Conservation (phyloP, 768 basidiomycete species). For the Mycena capillaripes region DNA sequence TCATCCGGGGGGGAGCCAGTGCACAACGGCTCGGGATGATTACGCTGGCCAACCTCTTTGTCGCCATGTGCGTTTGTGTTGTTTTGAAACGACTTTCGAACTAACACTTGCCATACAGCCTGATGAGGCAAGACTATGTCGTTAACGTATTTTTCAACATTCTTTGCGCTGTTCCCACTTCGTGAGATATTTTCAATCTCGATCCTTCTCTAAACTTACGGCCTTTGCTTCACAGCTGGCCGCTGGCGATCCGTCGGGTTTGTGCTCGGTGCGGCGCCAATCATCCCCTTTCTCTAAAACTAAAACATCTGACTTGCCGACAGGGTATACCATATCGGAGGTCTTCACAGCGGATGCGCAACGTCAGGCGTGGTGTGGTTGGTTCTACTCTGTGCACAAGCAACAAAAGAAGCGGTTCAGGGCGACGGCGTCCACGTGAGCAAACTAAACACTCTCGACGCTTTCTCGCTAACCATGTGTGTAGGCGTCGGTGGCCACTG, state of each 20-base stretch:
- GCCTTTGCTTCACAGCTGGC: constrained; percentile 57
- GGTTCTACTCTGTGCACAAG: constrained; percentile 62
- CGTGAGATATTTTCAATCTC: constrained; percentile 51
- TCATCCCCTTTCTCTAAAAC: neutral
- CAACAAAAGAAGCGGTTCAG: constrained; percentile 62
- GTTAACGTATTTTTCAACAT: constrained; percentile 70
- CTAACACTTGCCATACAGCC: constrained; percentile 13
- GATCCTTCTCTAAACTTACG: neutral
- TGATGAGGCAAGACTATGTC: constrained; percentile 70
- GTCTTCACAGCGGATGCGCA: constrained; percentile 72
- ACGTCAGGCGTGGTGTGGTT: constrained; percentile 69
- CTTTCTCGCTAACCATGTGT: constrained; percentile 50
- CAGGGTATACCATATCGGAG: constrained; percentile 71
- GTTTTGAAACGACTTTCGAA: too few species aligned
- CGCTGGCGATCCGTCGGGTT: constrained; percentile 65
- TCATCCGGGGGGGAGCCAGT: constrained; percentile 50
- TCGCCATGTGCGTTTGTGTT: constrained; percentile 46
- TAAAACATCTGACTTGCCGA: neutral
- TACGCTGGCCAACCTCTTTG: constrained; percentile 63
- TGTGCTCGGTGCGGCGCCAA: constrained; percentile 51
- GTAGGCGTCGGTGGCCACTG: constrained; percentile 62
- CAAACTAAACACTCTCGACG: neutral
- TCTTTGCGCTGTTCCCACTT: constrained; percentile 62
- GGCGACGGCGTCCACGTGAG: constrained; percentile 42
- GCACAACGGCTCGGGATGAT: constrained; percentile 55